These are phyloP conservation scores for Filobasidium wieringae DNA, from an alignment of 768 basidiomycete genomes.

Conservation along the genomic window DNA sequence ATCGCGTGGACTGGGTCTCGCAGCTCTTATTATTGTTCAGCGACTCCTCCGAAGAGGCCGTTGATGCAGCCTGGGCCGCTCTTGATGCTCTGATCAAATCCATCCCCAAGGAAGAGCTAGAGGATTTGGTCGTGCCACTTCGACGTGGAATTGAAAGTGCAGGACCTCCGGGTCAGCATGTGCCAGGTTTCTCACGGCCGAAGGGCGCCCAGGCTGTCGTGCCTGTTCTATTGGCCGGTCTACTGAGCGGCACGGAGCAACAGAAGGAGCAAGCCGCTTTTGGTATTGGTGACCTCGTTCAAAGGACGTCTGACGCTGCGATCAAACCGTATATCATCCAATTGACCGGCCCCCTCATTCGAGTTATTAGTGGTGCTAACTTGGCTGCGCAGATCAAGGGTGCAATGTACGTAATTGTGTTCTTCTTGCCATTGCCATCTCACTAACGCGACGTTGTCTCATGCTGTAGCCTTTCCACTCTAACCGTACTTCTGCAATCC, in stretches of 20 bases:
- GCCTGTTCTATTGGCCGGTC: constrained; percentile 79
- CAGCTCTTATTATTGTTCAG: constrained; percentile 73
- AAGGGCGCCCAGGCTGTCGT: constrained; percentile 76
- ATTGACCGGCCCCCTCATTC: constrained; percentile 88
- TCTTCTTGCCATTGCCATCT: background rate
- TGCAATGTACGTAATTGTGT: constrained; percentile 48
- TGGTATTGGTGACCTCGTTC: constrained; percentile 90
- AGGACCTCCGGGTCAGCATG: constrained; percentile 60
- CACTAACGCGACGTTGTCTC: background rate
- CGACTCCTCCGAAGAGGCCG: constrained; percentile 50
- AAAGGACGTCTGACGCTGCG: constrained; percentile 65
- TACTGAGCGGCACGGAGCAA: constrained; percentile 87
- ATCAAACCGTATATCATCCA: constrained; percentile 94
- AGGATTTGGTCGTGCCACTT: constrained; percentile 77
- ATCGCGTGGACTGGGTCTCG: constrained; percentile 88
- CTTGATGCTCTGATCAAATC: constrained; percentile 81
- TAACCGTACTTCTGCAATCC: constrained; percentile 69
- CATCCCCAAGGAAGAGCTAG: constrained; percentile 81
- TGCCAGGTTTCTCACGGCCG: constrained; percentile 67
- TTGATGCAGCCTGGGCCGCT: constrained; percentile 64
- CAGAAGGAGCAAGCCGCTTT: constrained; percentile 82
- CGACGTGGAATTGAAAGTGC: constrained; percentile 76
- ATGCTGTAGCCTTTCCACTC: constrained; percentile 50
- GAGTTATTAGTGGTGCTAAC: constrained; percentile 63
- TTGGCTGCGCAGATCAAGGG: constrained; percentile 89